These are phyloP conservation scores for Monilinia aucupariae DNA, from an alignment of 2,329 filamentous ascomycete genomes.

Conservation along the genomic window DNA sequence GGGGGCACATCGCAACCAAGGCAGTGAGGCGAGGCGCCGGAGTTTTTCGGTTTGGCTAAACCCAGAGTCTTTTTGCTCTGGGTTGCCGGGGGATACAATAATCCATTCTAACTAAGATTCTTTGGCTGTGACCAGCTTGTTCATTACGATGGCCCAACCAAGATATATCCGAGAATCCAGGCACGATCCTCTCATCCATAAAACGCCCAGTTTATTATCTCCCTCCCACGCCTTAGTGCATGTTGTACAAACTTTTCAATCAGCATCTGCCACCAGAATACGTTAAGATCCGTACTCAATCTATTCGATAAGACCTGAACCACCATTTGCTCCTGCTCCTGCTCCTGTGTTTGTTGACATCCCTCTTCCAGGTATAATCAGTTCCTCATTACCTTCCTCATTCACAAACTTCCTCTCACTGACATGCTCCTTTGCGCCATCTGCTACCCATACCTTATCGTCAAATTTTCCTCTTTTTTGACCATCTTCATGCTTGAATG, in stretches of 20 bases:
- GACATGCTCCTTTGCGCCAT: constrained; percentile 57
- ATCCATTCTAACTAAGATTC: constrained; percentile 28
- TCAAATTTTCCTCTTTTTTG: constrained; percentile 76
- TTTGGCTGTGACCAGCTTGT: constrained; percentile 2
- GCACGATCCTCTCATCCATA: constrained; percentile 6
- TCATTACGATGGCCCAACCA: constrained; percentile 13
- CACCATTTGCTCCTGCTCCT: constrained; percentile 15
- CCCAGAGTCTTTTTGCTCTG: constrained; percentile 29
- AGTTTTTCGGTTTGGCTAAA: constrained; percentile 10
- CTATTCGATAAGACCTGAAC: constrained; percentile 29
- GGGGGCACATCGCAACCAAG: not conserved
- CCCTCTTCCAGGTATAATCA: constrained; percentile 31
- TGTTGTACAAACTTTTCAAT: constrained; percentile 25
- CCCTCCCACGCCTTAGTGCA: constrained; percentile 8
- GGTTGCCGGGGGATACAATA: constrained; percentile 24
- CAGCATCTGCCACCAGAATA: not conserved
- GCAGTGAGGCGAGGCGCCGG: not conserved
- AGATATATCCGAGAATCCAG: constrained; percentile 15
- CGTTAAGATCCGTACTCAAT: constrained; percentile 1
- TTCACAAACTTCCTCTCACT: constrained; percentile 87
- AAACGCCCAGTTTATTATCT: constrained; percentile 22
- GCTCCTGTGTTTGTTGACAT: constrained; percentile 14
- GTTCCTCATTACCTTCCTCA: constrained; percentile 56
- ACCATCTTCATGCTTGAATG: constrained; percentile 85
- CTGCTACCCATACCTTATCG: constrained; percentile 84